These are phyloP conservation scores for Yarrowia phangngaensis DNA, from an alignment of 805 yeast genomes.

Conservation along the genomic window DNA sequence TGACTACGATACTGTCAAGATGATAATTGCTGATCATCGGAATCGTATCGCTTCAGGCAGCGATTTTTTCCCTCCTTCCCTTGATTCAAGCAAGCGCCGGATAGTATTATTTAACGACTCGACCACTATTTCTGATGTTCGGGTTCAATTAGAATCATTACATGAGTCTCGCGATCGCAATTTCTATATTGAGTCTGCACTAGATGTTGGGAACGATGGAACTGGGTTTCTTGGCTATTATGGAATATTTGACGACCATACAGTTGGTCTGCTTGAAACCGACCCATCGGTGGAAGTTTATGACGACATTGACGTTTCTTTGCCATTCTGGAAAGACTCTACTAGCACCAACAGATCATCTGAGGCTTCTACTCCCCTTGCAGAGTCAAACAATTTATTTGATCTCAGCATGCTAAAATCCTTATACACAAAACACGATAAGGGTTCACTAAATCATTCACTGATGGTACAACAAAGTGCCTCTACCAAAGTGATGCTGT, in stretches of 20 bases:
- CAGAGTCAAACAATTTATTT: too few relatives aligned
- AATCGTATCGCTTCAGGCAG: too few relatives aligned
- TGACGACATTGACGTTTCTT: constrained; percentile 59
- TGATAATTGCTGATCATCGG: constrained; percentile 11
- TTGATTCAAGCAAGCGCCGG: constrained; percentile 7
- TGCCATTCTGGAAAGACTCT: constrained; percentile 11
- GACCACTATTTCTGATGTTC: constrained; percentile 9
- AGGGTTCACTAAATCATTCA: background rate
- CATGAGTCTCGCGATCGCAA: constrained; percentile 2
- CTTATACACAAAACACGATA: too few relatives aligned
- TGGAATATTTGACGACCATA: constrained; percentile 6
- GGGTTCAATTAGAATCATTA: constrained; percentile 13
- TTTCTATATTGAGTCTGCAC: constrained; percentile 16
- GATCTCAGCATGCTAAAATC: too few relatives aligned
- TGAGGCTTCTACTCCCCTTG: too few relatives aligned
- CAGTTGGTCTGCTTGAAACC: background rate
- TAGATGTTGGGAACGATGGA: constrained; percentile 20
- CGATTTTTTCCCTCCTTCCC: too few relatives aligned
- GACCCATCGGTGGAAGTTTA: constrained; percentile 46
- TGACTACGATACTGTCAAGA: constrained; percentile 20
- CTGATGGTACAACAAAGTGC: background rate
- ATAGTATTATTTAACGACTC: constrained; percentile 16
- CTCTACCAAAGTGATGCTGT: constrained; percentile 34
- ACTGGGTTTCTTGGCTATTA: constrained; percentile 28
- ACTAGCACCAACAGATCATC: too few relatives aligned